A percentile compares a stretch with the other conserved stretches of the same genome.
Conservation (phyloP, 140 eudicot genomes). For the Artemisia princeps region DNA sequence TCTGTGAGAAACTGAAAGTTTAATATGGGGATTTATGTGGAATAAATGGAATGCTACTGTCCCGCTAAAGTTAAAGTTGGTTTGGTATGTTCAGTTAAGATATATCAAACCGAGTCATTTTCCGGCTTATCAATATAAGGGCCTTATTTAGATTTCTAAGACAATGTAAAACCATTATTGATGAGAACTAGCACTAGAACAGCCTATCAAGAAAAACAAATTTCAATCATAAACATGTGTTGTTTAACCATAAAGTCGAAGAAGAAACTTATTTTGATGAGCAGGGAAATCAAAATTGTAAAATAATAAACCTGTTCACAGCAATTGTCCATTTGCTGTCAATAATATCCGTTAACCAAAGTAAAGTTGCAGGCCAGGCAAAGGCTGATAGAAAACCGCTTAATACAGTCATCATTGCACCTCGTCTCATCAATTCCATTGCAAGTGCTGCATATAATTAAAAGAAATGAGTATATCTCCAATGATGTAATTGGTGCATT, state of each 20-base stretch:
- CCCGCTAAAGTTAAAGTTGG: not conserved
- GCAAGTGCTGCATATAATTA: constrained; percentile 60
- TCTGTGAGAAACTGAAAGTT: constrained; percentile 32
- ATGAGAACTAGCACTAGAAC: too few species aligned
- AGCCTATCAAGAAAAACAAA: not conserved
- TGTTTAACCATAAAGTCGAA: not conserved
- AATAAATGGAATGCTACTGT: not conserved
- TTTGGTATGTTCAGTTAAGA: constrained; percentile 7
- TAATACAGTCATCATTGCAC: constrained; percentile 94
- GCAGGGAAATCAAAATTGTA: not conserved
- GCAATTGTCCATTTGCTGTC: constrained; percentile 98
- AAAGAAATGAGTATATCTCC: constrained; percentile 17
- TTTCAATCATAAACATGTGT: constrained; percentile 4
- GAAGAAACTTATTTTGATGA: not conserved
- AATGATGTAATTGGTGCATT: constrained; percentile 5
- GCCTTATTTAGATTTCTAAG: not conserved
- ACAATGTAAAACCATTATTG: not conserved
- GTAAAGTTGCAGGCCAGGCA: constrained; percentile 94
- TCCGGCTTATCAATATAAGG: not conserved
- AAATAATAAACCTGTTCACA: constrained; percentile 64
- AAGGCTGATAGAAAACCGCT: constrained; percentile 69
- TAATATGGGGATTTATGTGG: not conserved
- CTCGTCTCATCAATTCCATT: constrained; percentile 74
- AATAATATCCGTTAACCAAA: constrained; percentile 59
- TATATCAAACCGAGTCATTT: not conserved